Conservation (phyloP, 139 green algal species). For the Chlorella sp. region DNA sequence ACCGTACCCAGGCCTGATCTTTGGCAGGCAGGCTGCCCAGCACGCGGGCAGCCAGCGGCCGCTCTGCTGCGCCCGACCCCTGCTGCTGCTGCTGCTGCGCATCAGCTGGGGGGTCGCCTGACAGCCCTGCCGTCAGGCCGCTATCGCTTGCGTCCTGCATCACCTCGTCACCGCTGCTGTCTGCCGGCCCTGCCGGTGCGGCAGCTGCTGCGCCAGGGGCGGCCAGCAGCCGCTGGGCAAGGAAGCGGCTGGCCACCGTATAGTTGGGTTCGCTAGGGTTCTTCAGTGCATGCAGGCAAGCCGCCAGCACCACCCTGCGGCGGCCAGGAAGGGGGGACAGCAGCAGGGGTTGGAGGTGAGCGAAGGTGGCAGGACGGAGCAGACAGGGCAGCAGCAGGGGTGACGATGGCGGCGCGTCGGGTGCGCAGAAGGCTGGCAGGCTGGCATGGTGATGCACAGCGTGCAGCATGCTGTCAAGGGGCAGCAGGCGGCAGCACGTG, state of each 20-base stretch:
- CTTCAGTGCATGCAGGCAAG: conserved; percentile 47
- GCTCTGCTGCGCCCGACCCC: background rate
- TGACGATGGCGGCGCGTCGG: no score
- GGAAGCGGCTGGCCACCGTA: conserved; percentile 6
- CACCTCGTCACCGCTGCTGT: conserved; percentile 1
- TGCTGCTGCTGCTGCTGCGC: background rate
- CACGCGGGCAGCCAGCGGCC: background rate
- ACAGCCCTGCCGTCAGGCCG: background rate
- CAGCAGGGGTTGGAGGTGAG: conserved; percentile 17
- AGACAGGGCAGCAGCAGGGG: no score
- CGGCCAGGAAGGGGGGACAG: background rate
- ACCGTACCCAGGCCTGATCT: conserved; percentile 23
- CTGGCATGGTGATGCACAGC: no score
- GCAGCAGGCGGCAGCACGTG: background rate
- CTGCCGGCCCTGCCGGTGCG: no score
- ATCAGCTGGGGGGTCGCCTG: background rate
- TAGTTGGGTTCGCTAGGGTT: conserved; percentile 4
- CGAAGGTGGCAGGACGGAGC: no score
- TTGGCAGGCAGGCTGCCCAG: background rate
- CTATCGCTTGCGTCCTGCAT: background rate
- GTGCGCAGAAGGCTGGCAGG: no score
- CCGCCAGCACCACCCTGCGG: conserved; percentile 53
- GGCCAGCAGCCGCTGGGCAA: conserved; percentile 11
- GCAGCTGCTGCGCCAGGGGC: background rate
- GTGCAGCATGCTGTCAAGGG: no score